Conservation (phyloP, 768 basidiomycete species). For the Dentipellis sp. region DNA sequence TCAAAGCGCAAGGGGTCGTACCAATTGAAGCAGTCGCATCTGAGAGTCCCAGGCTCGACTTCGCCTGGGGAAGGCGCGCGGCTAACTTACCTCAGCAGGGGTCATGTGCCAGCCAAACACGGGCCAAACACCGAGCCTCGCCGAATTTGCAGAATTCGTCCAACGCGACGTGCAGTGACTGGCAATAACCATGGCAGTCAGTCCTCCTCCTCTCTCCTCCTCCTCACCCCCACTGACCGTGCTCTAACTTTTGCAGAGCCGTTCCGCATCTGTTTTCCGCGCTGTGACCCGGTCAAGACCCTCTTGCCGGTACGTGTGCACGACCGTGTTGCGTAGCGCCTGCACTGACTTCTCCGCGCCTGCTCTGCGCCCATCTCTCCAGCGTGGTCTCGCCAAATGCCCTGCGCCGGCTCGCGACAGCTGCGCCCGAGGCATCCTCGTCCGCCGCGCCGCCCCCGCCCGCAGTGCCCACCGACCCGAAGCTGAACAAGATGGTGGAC, state of each 20-base stretch:
- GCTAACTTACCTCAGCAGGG: too few relatives aligned
- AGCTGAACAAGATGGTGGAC: slow-evolving; percentile 79
- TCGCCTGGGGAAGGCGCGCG: too few relatives aligned
- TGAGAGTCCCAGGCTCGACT: too few relatives aligned
- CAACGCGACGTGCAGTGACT: background rate
- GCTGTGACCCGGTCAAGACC: background rate
- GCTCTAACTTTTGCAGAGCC: background rate
- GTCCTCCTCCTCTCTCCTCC: background rate
- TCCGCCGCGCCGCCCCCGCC: slow-evolving; percentile 35
- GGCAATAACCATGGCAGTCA: background rate
- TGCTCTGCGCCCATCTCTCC: background rate
- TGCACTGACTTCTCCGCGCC: background rate
- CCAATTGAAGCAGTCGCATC: too few relatives aligned
- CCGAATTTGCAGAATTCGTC: background rate
- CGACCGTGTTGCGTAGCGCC: background rate
- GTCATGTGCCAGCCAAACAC: background rate
- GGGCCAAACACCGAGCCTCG: background rate
- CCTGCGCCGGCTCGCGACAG: slow-evolving; percentile 14
- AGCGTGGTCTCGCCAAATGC: background rate
- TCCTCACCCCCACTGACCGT: background rate
- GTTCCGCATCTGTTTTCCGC: background rate
- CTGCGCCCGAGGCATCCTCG: slow-evolving; percentile 39
- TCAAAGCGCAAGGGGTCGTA: too few relatives aligned
- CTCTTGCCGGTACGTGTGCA: background rate
- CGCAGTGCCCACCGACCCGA: slow-evolving; percentile 44